Percentiles rank a stretch among this genome's conserved stretches.
These are phyloP conservation scores for Sporobolomyces roseus DNA, from an alignment of 768 basidiomycete species.

Conservation along the genomic window DNA sequence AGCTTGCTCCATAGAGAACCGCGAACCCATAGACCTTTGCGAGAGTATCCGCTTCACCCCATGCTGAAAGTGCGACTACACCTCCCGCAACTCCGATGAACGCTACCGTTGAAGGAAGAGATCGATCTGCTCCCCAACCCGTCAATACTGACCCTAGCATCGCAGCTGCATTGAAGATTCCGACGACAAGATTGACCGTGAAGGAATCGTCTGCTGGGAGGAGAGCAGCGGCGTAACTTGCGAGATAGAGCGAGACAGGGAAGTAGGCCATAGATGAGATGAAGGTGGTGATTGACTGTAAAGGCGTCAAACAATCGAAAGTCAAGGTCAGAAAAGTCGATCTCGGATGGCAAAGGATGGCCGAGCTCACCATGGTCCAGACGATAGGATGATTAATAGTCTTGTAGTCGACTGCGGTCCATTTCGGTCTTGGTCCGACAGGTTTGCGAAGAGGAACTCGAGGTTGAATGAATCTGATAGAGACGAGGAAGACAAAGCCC, in stretches of 20 bases:
- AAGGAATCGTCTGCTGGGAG: conserved; percentile 2
- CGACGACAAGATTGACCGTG: conserved; percentile 20
- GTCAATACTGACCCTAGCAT: conserved; percentile 13
- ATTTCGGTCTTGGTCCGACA: conserved; percentile 2
- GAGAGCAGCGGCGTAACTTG: conserved; percentile 28
- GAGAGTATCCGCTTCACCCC: conserved; percentile 13
- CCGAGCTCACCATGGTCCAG: conserved; percentile 35
- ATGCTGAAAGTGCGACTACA: conserved; percentile 15
- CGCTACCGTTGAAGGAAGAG: neutral
- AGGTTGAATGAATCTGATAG: conserved; percentile 11
- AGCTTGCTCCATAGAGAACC: conserved; percentile 11
- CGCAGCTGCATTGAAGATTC: conserved; percentile 17
- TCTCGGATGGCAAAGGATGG: neutral
- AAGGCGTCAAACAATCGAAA: too few relatives aligned
- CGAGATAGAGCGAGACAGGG: conserved; percentile 34
- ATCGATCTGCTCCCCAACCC: conserved; percentile 11
- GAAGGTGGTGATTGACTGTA: conserved; percentile 21
- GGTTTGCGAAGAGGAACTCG: conserved; percentile 19
- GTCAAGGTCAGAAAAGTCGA: neutral
- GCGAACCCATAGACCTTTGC: conserved; percentile 25
- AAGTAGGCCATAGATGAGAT: conserved; percentile 25
- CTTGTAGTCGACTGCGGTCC: conserved; percentile 14
- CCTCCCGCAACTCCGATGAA: conserved; percentile 12
- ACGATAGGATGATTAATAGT: conserved; percentile 24
- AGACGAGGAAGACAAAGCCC: neutral